phyloP scores from a whole-genome alignment of 495 filamentous ascomycete genomes.

The Sordaria brevicollis region DNA sequence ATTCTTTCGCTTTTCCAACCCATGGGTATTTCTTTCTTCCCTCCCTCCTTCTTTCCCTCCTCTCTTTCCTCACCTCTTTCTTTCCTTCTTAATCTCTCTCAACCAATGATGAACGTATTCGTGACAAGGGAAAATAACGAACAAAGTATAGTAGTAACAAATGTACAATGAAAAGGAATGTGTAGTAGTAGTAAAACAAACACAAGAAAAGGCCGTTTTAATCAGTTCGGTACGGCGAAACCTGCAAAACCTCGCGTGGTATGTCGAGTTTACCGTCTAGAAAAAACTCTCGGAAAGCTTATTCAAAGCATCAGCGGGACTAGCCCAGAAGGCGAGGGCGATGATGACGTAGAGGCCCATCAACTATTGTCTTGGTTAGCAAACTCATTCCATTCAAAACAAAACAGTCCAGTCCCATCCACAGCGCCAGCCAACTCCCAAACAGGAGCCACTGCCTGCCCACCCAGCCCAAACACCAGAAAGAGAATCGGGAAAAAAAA shows the following conservation, averaged over 20 bases:
- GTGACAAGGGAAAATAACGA: not conserved
- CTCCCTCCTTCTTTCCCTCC: not conserved
- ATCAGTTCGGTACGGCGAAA: not conserved
- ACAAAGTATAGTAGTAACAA: not conserved
- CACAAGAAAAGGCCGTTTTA: not conserved
- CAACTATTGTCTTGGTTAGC: conserved; percentile 19
- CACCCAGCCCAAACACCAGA: conserved; percentile 4
- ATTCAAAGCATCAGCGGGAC: conserved; percentile 53
- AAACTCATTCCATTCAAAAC: not conserved
- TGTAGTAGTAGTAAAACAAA: not conserved
- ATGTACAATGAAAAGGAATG: not conserved
- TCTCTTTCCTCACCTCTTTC: not conserved
- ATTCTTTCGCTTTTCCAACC: too few species aligned
- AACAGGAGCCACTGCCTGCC: too few species aligned
- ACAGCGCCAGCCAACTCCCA: too few species aligned
- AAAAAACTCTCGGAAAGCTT: not conserved
- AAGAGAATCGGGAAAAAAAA: not conserved
- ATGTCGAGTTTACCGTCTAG: too few species aligned
- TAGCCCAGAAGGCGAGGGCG: conserved; percentile 81
- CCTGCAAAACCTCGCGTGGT: not conserved
- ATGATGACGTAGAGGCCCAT: conserved; percentile 66
- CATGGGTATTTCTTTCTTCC: too few species aligned
- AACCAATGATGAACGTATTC: not conserved
- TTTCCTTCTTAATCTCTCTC: too few species aligned
- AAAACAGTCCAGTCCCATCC: too few species aligned